Base-by-base conservation (phyloP, 305 asterid genomes). In the Lippia alba region DNA sequence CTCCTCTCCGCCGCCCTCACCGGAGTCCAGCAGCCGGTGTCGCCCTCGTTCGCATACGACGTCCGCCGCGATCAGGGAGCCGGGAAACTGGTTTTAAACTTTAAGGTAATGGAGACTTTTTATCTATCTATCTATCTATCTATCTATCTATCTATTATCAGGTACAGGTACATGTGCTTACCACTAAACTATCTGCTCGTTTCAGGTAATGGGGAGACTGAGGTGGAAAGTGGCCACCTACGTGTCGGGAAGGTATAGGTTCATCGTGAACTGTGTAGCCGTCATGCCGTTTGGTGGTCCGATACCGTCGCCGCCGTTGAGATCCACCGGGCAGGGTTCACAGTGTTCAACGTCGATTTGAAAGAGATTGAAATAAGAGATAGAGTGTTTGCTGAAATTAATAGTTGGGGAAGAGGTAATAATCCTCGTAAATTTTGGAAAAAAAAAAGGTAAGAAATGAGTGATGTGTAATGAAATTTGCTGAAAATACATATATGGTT, bases 171-270 rank as follows among this genome's bases (percentile, higher is more conserved):
- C 3, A 24, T 1, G 3, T 24, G 30, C 3, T 24, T 24, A 24
- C 30, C 2, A 24, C 30, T 24, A 24, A 24, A 24, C 30, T 24
- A 24, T 24, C 3, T 24, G 30, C 30, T 24, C 3, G 30, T 24
- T 3, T 3, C 30, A 24, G 30, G 30, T 24, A 0, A 77, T 79
- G 61, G 98, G 99, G 12, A 76, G 84, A 56, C 82, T 95, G 0
- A 80, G 97, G 62, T 92, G 98, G 99, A 92, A 86, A 78, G 92
- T 95, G 16, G 97, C 97, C 15, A 87, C 86, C 56, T 95, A 96
- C 96, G 94, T 89, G 65, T 92, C 99, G 0, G 97, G 99, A 6
- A 89, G 87, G 83, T 87, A 92, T 30, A 81, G 97, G 76, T 85
- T 92, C 56, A 61, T 75, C n/a, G 90, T 89, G 0, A 85, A 77